Evolutionary conservation across 2,329 filamentous ascomycete genomes (phyloP), one percentile per base, ranked within the genome.

Genomic region (Nemania sp.): DNA sequence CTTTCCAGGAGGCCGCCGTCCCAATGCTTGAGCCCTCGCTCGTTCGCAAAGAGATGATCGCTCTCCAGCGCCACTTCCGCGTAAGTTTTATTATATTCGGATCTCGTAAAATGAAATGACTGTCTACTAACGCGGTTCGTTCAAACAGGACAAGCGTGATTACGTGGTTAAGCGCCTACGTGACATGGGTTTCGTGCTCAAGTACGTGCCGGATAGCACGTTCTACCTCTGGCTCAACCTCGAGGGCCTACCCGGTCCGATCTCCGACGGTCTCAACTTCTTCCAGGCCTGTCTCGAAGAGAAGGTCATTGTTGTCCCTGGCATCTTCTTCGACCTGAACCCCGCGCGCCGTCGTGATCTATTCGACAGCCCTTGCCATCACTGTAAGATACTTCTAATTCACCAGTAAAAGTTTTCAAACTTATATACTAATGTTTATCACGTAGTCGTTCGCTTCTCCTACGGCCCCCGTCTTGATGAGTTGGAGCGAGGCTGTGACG

Each of bases 311-410:
- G 91, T 97, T 15, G 93, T 97, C 4, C 93, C 93, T 0, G 93
- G 93, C 56, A 97, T 97, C 72, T 97, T 97, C 81, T 97, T 97
- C 71, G 93, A 97, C 68, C 75, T 97, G 61, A 97, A 97, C 76
- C 93, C 93, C 3, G 88, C 89, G 30, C 88, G 91, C 71, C 82
- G 93, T 61, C 82, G 93, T 70, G 93, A 97, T 72, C 74, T 97
- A 63, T 97, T 97, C 63, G 93, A 97, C 75, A 90, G 85, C 63
- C 93, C 93, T 55, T 97, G 93, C 74, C 93, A 97, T 74, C 88
- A 94, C 75, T 95, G 68, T 70, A 52, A 66, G 68, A 61, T 46
- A 14, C 9, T 12, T 14, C 40, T 20, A 6, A 15, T 4, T 41
- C 14, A 22, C 17, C 12, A 12, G 12, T 19, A 5, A 24, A 17